Base-by-base conservation (phyloP, 1,284 basidiomycete species). In the Coniferiporia weirii region DNA sequence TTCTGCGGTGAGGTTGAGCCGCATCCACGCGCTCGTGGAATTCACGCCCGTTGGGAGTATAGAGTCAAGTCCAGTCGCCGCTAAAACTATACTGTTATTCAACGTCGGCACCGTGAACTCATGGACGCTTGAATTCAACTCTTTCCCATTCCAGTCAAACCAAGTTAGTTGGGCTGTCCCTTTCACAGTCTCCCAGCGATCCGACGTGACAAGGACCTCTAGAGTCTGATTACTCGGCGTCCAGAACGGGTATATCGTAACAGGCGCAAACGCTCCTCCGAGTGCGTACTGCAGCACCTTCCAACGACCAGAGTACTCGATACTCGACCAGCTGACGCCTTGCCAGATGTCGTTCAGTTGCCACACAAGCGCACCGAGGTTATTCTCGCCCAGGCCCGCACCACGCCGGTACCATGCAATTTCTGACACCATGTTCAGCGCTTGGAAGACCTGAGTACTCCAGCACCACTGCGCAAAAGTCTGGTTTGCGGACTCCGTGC, bases 281-380 rank as follows among this genome's bases (percentile, higher is more conserved):
- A 82, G 68, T 4, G 73, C 77, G 64, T 86, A 84, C 59, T 84
- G 76, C 57, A 82, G 70, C 3, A 82, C 78, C 69, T 86, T 85
- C 84, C 83, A 85, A 36, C 83, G 68, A 1, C 83, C 83, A 2
- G 78, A 81, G 64, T 82, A 83, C 66, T 86, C 83, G 64, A 85
- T 75, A 38, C 76, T 74, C 5, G 80, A 76, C 83, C 83, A 85
- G 64, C 77, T 80, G 27, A 78, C 76, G 22, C 79, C 83, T 66
- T 85, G 81, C 83, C 84, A 86, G 51, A 86, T 81, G 67, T 85
- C 84, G 65, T 86, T 86, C 56, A 85, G 72, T 68, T 85, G 83
- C 83, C 83, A 85, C 10, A 84, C 80, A 38, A 83, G 71, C 22
- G 78, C 75, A 5, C 83, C 84, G 36, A 84, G 73, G 67, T 85